Percentiles rank a stretch among this genome's conserved stretches.
Evolutionary conservation across 1,284 basidiomycete species (phyloP).

Genomic region (Heliocybe sulcata): DNA sequence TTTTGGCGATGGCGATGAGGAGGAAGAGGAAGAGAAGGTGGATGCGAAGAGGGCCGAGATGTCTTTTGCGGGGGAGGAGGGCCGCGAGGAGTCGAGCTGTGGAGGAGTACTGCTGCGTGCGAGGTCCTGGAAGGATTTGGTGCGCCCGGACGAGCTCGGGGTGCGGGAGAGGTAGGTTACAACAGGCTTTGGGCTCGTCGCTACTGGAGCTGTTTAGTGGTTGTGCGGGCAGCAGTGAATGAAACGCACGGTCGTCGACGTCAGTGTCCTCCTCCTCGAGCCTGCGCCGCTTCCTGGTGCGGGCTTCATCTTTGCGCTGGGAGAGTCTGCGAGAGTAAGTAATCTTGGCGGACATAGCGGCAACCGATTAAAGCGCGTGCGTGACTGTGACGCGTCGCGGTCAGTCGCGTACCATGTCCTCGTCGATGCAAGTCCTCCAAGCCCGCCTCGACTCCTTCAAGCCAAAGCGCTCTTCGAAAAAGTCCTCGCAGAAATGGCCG

Average conservation of each 20-base stretch:
- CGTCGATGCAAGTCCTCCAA: slow-evolving; percentile 51
- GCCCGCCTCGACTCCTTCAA: slow-evolving; percentile 58
- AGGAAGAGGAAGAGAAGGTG: slow-evolving; percentile 14
- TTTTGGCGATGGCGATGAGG: slow-evolving; percentile 4
- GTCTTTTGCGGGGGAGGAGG: slow-evolving; percentile 20
- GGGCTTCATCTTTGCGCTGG: neutral
- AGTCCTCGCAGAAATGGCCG: slow-evolving; percentile 52
- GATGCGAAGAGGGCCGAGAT: slow-evolving; percentile 24
- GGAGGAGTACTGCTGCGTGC: slow-evolving; percentile 1
- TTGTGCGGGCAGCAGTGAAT: too few relatives aligned
- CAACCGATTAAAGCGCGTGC: neutral
- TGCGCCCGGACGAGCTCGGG: slow-evolving; percentile 6
- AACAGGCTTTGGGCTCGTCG: neutral
- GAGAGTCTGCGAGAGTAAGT: neutral
- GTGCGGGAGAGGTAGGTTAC: slow-evolving; percentile 8
- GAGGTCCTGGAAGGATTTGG: slow-evolving; percentile 2
- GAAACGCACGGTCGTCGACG: too few relatives aligned
- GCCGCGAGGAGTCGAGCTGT: slow-evolving; percentile 13
- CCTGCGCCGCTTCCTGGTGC: neutral
- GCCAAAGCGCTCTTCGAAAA: slow-evolving; percentile 30
- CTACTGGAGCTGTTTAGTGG: too few relatives aligned
- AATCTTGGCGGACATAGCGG: neutral
- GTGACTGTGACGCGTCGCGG: neutral
- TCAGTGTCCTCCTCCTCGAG: neutral
- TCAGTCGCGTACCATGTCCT: neutral